Evolutionary conservation across 2,329 filamentous ascomycete species (phyloP).

Genomic region (Epichloe amarillans): DNA sequence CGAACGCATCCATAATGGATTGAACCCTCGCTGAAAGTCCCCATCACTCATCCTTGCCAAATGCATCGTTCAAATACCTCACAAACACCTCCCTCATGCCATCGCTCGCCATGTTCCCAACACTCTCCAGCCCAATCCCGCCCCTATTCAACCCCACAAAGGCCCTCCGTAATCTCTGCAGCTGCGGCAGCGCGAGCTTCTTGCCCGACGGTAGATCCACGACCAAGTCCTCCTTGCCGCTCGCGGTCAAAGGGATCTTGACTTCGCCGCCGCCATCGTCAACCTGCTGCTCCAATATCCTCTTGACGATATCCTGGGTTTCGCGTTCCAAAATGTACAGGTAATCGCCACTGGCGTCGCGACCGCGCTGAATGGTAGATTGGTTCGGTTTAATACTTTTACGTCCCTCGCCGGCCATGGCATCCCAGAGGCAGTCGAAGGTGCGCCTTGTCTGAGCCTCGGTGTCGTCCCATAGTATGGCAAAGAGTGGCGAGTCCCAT

Average conservation of each 20-base stretch:
- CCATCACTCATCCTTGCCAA: constrained; percentile 37
- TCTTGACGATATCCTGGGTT: constrained; percentile 63
- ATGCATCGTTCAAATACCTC: constrained; percentile 51
- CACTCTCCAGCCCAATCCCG: constrained; percentile 45
- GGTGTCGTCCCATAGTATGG: constrained; percentile 63
- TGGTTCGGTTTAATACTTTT: constrained; percentile 61
- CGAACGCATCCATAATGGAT: neutral
- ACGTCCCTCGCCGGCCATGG: constrained; percentile 47
- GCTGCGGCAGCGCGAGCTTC: constrained; percentile 56
- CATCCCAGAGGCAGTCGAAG: constrained; percentile 62
- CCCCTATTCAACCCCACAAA: constrained; percentile 65
- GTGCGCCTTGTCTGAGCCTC: constrained; percentile 40
- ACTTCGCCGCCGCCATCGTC: constrained; percentile 54
- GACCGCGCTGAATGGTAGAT: constrained; percentile 52
- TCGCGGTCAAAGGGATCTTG: constrained; percentile 25
- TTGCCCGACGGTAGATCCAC: constrained; percentile 51
- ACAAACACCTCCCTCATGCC: constrained; percentile 52
- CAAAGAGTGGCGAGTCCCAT: constrained; percentile 77
- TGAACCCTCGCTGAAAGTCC: neutral
- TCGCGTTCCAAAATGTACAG: constrained; percentile 67
- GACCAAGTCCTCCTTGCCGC: constrained; percentile 33
- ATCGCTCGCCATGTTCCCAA: constrained; percentile 38
- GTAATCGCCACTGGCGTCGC: constrained; percentile 57
- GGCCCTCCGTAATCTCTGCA: constrained; percentile 65
- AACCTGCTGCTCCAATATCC: constrained; percentile 54